Evolutionary conservation across 2,329 filamentous ascomycete genomes (phyloP).

Genomic region (Fusarium sp.): DNA sequence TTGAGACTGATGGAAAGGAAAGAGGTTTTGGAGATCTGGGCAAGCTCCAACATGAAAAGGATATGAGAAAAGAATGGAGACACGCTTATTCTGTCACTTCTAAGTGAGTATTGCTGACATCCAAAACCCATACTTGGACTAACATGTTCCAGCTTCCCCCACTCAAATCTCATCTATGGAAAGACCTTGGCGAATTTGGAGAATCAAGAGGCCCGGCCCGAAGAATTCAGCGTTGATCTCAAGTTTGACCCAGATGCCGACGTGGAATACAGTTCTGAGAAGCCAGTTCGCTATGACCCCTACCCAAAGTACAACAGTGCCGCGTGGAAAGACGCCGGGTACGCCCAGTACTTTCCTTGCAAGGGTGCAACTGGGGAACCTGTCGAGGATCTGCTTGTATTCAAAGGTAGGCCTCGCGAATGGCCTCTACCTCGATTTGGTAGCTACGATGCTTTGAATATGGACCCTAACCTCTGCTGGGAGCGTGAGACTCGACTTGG

Average conservation of each 20-base stretch:
- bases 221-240: slow-evolving; percentile 45
- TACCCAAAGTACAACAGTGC: slow-evolving; percentile 76
- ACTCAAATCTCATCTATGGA: slow-evolving; percentile 64
- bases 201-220: slow-evolving; percentile 50
- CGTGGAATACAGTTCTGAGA: slow-evolving; percentile 54
- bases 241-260: slow-evolving; percentile 47
- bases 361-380: slow-evolving; percentile 69
- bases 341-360: slow-evolving; percentile 70
- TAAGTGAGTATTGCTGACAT: slow-evolving; percentile 47
- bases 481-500: slow-evolving; percentile 76
- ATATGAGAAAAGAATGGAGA: slow-evolving; percentile 53
- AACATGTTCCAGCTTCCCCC: slow-evolving; percentile 51
- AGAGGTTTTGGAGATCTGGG: slow-evolving; percentile 47
- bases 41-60: slow-evolving; percentile 53
- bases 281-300: slow-evolving; percentile 70
- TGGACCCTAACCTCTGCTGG: slow-evolving; percentile 72
- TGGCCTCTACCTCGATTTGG: slow-evolving; percentile 72
- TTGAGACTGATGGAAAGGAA: slow-evolving; percentile 49
- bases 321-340: slow-evolving; percentile 65
- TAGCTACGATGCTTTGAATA: slow-evolving; percentile 66
- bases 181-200: slow-evolving; percentile 61
- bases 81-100: slow-evolving; percentile 52
- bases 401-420: slow-evolving; percentile 66
- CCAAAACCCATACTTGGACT: background rate
- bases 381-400: slow-evolving; percentile 70